These are phyloP conservation scores for Medakamo hakoo DNA, from an alignment of 139 green algal genomes.

Conservation along the genomic window DNA sequence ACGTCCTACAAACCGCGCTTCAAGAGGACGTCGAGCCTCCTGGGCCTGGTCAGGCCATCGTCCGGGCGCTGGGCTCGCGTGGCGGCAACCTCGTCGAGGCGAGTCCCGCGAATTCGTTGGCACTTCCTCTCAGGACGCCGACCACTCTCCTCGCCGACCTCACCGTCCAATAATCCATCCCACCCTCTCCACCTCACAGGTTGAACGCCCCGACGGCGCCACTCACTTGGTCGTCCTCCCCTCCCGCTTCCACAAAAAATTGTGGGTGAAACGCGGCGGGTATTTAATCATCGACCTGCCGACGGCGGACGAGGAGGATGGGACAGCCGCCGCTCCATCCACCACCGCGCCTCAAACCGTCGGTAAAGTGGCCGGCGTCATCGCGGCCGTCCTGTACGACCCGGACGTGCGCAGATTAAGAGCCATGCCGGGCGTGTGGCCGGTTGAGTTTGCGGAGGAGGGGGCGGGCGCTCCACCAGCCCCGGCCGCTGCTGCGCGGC, in stretches of 20 bases:
- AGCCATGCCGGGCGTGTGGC: constrained; percentile 35
- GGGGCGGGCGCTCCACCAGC: neutral
- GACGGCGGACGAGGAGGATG: neutral
- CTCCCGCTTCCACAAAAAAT: constrained; percentile 57
- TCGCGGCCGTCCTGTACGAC: constrained; percentile 39
- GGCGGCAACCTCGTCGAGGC: constrained; percentile 35
- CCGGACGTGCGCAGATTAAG: constrained; percentile 43
- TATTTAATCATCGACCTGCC: constrained; percentile 39
- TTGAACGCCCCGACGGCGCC: constrained; percentile 39
- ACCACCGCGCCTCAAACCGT: too few relatives aligned
- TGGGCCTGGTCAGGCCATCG: constrained; percentile 18
- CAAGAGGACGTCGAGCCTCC: constrained; percentile 16
- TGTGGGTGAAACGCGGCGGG: constrained; percentile 52
- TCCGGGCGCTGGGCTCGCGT: constrained; percentile 17
- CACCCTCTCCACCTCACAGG: constrained; percentile 18
- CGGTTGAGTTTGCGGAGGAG: constrained; percentile 2
- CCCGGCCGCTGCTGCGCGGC: neutral
- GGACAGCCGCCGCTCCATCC: too few relatives aligned
- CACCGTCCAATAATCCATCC: neutral
- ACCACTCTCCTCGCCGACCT: neutral
- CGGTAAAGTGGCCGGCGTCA: constrained; percentile 32
- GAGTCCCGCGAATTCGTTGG: too few relatives aligned
- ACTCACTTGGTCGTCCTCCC: constrained; percentile 45
- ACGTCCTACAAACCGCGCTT: too few relatives aligned
- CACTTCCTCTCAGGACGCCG: neutral